Base-by-base conservation (phyloP, 805 yeast species). In the Hemisphaericaspora nanyangensis region DNA sequence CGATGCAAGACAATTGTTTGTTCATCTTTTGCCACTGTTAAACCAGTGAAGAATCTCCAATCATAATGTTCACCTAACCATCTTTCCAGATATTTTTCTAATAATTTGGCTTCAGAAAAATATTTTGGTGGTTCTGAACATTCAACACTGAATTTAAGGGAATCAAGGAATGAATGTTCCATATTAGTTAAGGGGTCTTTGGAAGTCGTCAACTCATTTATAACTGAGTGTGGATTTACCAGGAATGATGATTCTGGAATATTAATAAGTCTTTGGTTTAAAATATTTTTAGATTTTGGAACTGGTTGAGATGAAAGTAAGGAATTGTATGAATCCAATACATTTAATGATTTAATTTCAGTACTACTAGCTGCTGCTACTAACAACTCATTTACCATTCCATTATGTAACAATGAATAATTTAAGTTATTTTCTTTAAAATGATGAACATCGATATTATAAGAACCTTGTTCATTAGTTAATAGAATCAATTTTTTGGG, bases 1-100 rank as follows among this genome's bases (percentile, higher is more conserved):
- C 80, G 65, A 49, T 77, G 81, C 20, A 79, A 49, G n/a, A 50
- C 35, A 1, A 65, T 48, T 3, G 62, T 59, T 30, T 61, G 65
- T 32, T 61, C 64, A 34, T 72, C 74, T 18, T 43, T 43, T 6
- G 55, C 52, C 13, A 48, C 46, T n/a, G 51, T 49, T 13, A 58
- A 38, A 20, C 51, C 61, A 35, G 51, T 51, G 48, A 61, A 65
- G 34, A 64, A 65, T 37, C 70, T 46, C 70, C 70, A 65, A 43
- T 65, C 70, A 38, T 64, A 63, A 44, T 65, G 70, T 10, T 54
- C 63, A 3, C 68, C 69, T 13, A 49, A 32, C 39, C 51, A 52
- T 7, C 39, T 34, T 13, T 51, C 45, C 6, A 34, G 40, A 29
- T 40, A 34, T 36, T 45, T 50, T 33, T 32, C 28, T 6, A 57